Percentiles rank a stretch among this genome's conserved stretches.
Evolutionary conservation across 1,139 yeast species (phyloP).

Genomic region (Kodamaea derodonti): DNA sequence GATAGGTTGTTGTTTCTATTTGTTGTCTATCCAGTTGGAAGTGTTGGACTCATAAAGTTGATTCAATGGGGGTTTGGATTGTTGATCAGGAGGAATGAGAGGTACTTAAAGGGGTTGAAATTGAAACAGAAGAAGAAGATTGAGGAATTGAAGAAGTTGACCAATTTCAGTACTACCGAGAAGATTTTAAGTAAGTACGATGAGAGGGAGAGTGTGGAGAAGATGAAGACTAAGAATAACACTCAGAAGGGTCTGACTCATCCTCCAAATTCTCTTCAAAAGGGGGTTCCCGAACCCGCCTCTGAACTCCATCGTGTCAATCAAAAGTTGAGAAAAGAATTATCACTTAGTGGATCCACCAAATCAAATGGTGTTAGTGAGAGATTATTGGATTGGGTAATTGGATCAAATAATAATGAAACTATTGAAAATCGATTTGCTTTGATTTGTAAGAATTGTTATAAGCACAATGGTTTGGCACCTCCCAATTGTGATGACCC

Average conservation of each 20-base stretch:
- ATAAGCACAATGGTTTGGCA: constrained; percentile 76
- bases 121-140: constrained; percentile 58
- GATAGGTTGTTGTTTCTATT: constrained; percentile 18
- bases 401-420: constrained; percentile 70
- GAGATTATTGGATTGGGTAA: constrained; percentile 47
- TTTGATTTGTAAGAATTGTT: constrained; percentile 63
- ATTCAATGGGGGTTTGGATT: constrained; percentile 22
- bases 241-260: constrained; percentile 4
- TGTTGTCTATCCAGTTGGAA: constrained; percentile 25
- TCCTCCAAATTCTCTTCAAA: constrained; percentile 1
- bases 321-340: background rate
- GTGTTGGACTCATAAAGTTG: constrained; percentile 18
- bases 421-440: constrained; percentile 67
- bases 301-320: background rate
- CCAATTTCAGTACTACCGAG: constrained; percentile 76
- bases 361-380: constrained; percentile 20
- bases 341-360: background rate
- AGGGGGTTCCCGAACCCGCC: constrained; percentile 19
- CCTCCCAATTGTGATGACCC: constrained; percentile 65
- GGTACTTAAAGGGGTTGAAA: constrained; percentile 27
- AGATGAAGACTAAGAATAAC: background rate
- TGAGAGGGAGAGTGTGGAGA: constrained; percentile 10
- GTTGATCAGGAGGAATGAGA: constrained; percentile 20
- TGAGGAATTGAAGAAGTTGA: constrained; percentile 70
- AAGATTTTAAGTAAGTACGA: constrained; percentile 67